A percentile compares a stretch with the other conserved stretches of the same genome.
phyloP scores from a whole-genome alignment of 2,329 filamentous ascomycete genomes.

The Acephala macrosclerotiorum region DNA sequence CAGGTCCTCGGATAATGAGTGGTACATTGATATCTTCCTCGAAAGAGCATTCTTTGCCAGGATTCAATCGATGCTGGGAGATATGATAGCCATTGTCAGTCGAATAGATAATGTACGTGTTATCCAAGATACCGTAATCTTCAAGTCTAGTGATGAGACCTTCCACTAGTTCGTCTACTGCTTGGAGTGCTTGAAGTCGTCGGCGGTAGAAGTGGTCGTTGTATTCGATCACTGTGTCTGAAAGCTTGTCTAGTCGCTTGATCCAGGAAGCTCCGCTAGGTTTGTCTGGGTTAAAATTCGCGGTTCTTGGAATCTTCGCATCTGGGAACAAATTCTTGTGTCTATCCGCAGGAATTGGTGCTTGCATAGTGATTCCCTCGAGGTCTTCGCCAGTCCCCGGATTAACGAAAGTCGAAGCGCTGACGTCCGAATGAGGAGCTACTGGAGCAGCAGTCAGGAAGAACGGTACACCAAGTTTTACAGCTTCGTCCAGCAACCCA shows the following conservation, averaged over 20 bases:
- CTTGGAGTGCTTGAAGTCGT: conserved; percentile 59
- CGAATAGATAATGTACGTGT: conserved; percentile 66
- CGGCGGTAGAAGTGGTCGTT: conserved; percentile 60
- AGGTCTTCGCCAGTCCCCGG: conserved; percentile 9
- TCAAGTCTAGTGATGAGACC: conserved; percentile 53
- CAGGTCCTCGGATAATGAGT: conserved; percentile 65
- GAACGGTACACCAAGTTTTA: conserved; percentile 63
- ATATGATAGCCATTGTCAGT: conserved; percentile 62
- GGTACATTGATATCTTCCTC: conserved; percentile 60
- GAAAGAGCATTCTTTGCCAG: conserved; percentile 58
- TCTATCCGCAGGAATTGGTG: conserved; percentile 64
- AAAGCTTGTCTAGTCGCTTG: conserved; percentile 49
- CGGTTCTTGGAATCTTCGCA: conserved; percentile 64
- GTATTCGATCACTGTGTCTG: conserved; percentile 51
- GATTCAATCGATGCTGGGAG: conserved; percentile 56
- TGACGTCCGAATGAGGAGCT: conserved; percentile 68
- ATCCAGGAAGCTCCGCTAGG: conserved; percentile 58
- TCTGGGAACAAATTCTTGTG: conserved; percentile 69
- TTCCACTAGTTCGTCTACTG: conserved; percentile 62
- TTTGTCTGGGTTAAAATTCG: conserved; percentile 70
- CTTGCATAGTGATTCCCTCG: conserved; percentile 46
- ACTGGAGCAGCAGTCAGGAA: conserved; percentile 72
- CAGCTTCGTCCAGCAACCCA: conserved; percentile 67
- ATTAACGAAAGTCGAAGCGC: conserved; percentile 12
- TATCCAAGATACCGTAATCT: conserved; percentile 47